Percentiles rank a stretch among this genome's conserved stretches.
These are phyloP conservation scores for Dipsacomyces acuminosporus DNA, from an alignment of 371 early-diverging fungal genomes.

Conservation along the genomic window DNA sequence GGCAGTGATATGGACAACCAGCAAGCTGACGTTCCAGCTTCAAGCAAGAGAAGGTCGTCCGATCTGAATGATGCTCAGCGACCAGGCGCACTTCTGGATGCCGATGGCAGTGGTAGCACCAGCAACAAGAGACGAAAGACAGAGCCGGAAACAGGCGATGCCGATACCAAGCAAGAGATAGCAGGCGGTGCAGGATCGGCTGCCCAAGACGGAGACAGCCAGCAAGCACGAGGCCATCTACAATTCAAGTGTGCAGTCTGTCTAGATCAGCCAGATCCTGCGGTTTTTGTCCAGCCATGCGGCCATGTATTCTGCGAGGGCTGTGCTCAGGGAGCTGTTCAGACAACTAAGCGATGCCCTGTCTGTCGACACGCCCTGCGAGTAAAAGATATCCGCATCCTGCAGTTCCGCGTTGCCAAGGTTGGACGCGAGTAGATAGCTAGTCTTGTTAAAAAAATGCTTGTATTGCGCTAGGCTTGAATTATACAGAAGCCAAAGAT, in stretches of 20 bases:
- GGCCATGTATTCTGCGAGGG: slow-evolving; percentile 42
- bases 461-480: too few relatives aligned
- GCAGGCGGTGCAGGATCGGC: not conserved
- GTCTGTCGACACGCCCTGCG: slow-evolving; percentile 40
- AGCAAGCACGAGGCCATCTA: slow-evolving; percentile 7
- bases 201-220: not conserved
- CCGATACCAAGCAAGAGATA: not conserved
- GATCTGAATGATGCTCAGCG: too few relatives aligned
- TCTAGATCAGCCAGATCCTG: slow-evolving; percentile 36
- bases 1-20: too few relatives aligned
- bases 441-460: too few relatives aligned
- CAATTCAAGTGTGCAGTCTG: slow-evolving; percentile 44
- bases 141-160: too few relatives aligned
- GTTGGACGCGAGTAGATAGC: too few relatives aligned
- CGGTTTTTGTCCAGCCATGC: slow-evolving; percentile 39
- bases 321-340: slow-evolving; percentile 34
- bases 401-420: slow-evolving; percentile 31
- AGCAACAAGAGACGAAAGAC: too few relatives aligned
- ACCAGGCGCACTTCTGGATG: too few relatives aligned
- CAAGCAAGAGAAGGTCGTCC: too few relatives aligned
- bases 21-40: too few relatives aligned
- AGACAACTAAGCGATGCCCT: slow-evolving; percentile 30
- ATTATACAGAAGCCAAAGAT: too few relatives aligned
- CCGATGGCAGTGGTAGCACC: too few relatives aligned
- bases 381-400: slow-evolving; percentile 22